Conservation (phyloP, 371 early-diverging fungal genomes). For the Actinomucor elegans region DNA sequence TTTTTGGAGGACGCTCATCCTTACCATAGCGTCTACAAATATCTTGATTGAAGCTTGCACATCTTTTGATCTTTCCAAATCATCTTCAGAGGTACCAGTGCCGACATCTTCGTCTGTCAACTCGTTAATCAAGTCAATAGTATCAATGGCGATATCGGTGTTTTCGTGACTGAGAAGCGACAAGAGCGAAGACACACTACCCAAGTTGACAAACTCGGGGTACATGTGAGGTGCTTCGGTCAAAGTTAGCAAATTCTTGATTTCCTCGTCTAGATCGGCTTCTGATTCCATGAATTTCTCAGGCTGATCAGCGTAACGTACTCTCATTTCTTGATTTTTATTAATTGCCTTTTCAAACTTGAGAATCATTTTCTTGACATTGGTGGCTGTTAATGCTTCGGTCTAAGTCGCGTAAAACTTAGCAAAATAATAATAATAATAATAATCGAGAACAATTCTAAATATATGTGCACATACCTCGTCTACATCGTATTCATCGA, state of each 20-base stretch:
- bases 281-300: constrained; percentile 93
- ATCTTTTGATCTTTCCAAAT: constrained; percentile 63
- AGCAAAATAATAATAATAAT: too few species aligned
- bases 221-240: constrained; percentile 83
- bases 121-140: constrained; percentile 85
- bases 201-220: constrained; percentile 68
- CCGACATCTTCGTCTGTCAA: constrained; percentile 89
- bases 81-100: constrained; percentile 47
- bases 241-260: constrained; percentile 72
- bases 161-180: constrained; percentile 89
- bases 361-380: constrained; percentile 74
- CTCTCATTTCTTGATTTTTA: constrained; percentile 85
- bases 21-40: constrained; percentile 73
- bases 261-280: constrained; percentile 88
- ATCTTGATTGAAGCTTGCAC: constrained; percentile 66
- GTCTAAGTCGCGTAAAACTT: constrained; percentile 17
- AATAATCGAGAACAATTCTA: too few species aligned
- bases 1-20: too few species aligned
- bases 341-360: constrained; percentile 84
- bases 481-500: constrained; percentile 82
- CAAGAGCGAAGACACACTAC: constrained; percentile 65
- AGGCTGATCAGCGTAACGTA: constrained; percentile 79
- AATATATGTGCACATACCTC: constrained; percentile 41
- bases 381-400: constrained; percentile 60
- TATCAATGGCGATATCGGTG: constrained; percentile 86